phyloP scores from a whole-genome alignment of 75 land plant species.

The Ceratopteris richardii region DNA sequence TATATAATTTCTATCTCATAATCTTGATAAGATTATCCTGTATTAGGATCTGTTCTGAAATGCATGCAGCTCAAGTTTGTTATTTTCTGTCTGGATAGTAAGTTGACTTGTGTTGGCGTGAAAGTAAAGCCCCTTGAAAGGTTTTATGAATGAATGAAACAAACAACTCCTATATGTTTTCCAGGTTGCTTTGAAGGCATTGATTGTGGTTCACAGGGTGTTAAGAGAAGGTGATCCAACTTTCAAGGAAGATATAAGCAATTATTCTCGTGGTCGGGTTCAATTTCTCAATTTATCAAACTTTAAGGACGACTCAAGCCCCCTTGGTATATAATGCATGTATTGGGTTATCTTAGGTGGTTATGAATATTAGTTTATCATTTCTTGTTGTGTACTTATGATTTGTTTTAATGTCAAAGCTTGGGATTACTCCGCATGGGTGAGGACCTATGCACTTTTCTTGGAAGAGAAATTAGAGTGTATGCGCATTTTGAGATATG shows the following conservation, averaged over 20 bases:
- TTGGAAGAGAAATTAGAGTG: conserved; percentile 85
- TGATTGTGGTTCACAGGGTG: conserved; percentile 92
- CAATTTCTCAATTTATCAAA: conserved; percentile 84
- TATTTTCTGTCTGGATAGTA: too few species aligned
- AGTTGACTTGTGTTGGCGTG: too few species aligned
- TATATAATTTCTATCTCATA: too few species aligned
- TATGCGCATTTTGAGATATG: conserved; percentile 70
- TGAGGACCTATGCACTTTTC: conserved; percentile 77
- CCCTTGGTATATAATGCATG: conserved; percentile 49
- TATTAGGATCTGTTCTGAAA: too few species aligned
- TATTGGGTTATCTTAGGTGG: too few species aligned
- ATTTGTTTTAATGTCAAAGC: conserved; percentile 35
- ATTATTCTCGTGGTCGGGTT: conserved; percentile 50
- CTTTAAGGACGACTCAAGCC: conserved; percentile 97
- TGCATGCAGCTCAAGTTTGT: too few species aligned
- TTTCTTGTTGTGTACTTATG: neutral
- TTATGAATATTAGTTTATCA: neutral
- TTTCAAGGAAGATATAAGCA: conserved; percentile 81
- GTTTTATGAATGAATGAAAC: too few species aligned
- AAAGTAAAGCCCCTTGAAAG: too few species aligned
- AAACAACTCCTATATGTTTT: too few species aligned
- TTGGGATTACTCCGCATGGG: conserved; percentile 98
- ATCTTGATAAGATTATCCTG: too few species aligned
- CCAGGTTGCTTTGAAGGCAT: conserved; percentile 89
- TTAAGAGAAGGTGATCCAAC: conserved; percentile 98